Evolutionary conservation across 2,329 filamentous ascomycete genomes (phyloP).

Genomic region (Cercospora berteroae): DNA sequence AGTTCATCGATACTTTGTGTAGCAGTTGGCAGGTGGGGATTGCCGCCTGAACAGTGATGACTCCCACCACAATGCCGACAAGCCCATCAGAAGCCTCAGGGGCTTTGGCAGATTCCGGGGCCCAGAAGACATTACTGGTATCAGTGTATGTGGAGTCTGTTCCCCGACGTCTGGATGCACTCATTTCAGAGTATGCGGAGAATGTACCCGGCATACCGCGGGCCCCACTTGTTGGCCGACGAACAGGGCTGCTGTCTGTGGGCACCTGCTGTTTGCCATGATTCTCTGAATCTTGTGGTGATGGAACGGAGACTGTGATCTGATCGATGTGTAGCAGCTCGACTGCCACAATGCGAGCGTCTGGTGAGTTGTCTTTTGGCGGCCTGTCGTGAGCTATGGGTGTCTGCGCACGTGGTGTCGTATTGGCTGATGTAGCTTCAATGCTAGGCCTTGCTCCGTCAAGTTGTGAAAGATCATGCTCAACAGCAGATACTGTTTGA

Average conservation of each 20-base stretch:
- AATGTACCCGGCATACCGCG: conserved; percentile 47
- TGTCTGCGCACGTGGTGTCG: conserved; percentile 31
- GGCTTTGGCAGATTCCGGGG: background rate
- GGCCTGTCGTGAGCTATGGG: conserved; percentile 11
- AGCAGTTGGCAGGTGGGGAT: background rate
- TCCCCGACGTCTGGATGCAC: conserved; percentile 22
- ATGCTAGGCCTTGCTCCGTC: conserved; percentile 10
- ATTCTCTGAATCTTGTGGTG: background rate
- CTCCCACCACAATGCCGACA: conserved; percentile 21
- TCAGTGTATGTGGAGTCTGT: conserved; percentile 11
- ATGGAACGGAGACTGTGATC: conserved; percentile 11
- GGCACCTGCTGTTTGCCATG: background rate
- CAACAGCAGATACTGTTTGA: background rate
- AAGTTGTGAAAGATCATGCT: background rate
- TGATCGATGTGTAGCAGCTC: conserved; percentile 34
- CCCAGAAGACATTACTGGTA: conserved; percentile 8
- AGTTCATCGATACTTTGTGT: background rate
- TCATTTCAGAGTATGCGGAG: conserved; percentile 48
- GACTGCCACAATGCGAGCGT: background rate
- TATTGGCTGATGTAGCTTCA: conserved; percentile 24
- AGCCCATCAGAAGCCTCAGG: background rate
- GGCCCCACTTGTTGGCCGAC: background rate
- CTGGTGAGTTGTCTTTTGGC: background rate
- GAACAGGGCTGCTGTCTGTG: background rate
- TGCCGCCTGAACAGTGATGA: conserved; percentile 14